Percentiles rank a stretch among this genome's conserved stretches.
phyloP scores from a whole-genome alignment of 1,284 basidiomycete species.

The Ustilago bromivora region DNA sequence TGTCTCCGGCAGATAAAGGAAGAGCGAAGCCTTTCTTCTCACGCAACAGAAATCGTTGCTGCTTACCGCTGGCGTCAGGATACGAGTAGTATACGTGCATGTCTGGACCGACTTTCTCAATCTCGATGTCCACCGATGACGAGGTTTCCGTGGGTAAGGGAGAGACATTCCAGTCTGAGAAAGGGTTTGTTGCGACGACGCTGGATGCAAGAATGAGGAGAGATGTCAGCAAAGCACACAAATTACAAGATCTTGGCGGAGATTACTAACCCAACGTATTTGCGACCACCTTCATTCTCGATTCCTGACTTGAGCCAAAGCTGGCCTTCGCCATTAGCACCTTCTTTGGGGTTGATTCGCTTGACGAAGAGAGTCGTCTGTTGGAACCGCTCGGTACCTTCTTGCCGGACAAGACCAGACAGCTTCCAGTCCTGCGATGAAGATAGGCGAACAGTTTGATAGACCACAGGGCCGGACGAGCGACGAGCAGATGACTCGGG shows the following conservation, averaged over 20 bases:
- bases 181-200: constrained; percentile 34
- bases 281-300: constrained; percentile 32
- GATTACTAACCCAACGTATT: constrained; percentile 35
- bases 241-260: not conserved
- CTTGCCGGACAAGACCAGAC: constrained; percentile 14
- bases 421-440: constrained; percentile 14
- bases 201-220: not conserved
- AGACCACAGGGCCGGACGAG: constrained; percentile 24
- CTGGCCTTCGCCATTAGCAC: constrained; percentile 9
- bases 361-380: constrained; percentile 42
- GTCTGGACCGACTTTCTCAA: constrained; percentile 33
- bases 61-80: not conserved
- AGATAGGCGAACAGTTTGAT: not conserved
- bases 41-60: constrained; percentile 19
- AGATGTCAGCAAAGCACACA: not conserved
- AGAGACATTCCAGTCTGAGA: constrained; percentile 44
- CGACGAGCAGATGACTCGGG: constrained; percentile 42
- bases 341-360: not conserved
- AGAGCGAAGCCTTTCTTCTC: constrained; percentile 43
- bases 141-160: constrained; percentile 6
- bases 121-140: constrained; percentile 25
- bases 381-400: constrained; percentile 33
- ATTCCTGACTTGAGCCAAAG: constrained; percentile 37
- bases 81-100: constrained; percentile 39
- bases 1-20: not conserved